Conservation (phyloP, 2,329 filamentous ascomycete genomes). For the Pyrenochaeta sp. region DNA sequence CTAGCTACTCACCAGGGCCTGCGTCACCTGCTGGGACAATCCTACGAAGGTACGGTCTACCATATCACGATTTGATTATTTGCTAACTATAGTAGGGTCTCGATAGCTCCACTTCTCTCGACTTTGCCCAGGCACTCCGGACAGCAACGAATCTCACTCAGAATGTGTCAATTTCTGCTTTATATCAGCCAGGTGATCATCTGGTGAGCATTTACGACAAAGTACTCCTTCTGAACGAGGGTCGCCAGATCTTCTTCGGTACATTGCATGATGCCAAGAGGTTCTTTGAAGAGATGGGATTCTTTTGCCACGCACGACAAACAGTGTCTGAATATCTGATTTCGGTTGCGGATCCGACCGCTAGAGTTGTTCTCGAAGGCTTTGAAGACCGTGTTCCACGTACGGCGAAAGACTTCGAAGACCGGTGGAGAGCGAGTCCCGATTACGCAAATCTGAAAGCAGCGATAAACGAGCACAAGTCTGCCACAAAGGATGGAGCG, state of each 20-base stretch:
- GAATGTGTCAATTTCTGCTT: no score
- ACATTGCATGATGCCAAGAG: constrained; percentile 63
- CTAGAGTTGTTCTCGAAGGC: constrained; percentile 46
- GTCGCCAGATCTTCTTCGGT: constrained; percentile 75
- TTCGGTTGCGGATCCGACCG: constrained; percentile 64
- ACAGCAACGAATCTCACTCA: constrained; percentile 21
- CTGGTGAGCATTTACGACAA: constrained; percentile 14
- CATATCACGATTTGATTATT: no score
- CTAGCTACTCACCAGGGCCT: constrained; percentile 1
- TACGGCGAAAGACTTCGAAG: constrained; percentile 54
- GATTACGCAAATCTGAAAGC: not conserved
- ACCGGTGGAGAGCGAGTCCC: constrained; percentile 50
- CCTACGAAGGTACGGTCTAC: no score
- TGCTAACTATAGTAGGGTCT: no score
- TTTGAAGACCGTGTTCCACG: constrained; percentile 50
- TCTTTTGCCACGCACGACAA: constrained; percentile 59
- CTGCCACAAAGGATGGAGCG: no score
- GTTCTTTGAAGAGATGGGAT: constrained; percentile 74
- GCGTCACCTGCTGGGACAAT: constrained; percentile 70
- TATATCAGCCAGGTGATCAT: constrained; percentile 8
- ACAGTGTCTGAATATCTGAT: constrained; percentile 77
- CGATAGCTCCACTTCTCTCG: constrained; percentile 59
- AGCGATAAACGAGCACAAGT: not conserved
- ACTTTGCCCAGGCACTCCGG: constrained; percentile 60
- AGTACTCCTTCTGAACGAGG: constrained; percentile 56